These are phyloP conservation scores for Pythium biforme DNA, from an alignment of 352 stramenopile species.

Conservation along the genomic window DNA sequence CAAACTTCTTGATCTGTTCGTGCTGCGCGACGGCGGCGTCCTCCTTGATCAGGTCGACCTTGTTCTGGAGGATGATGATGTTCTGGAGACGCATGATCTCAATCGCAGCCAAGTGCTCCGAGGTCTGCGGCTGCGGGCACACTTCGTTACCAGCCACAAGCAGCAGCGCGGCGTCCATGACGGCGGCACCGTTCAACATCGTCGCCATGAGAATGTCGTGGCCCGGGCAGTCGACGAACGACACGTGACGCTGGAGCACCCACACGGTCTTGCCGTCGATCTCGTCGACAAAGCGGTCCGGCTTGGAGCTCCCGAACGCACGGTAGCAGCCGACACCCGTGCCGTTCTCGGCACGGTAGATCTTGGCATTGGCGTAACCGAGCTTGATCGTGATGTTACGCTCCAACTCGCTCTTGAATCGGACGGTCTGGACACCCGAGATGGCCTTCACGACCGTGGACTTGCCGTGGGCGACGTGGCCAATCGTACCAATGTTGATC, in stretches of 20 bases:
- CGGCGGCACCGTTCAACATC: constrained; percentile 99
- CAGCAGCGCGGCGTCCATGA: constrained; percentile 99
- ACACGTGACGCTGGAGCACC: constrained; percentile 96
- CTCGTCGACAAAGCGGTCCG: constrained; percentile 85
- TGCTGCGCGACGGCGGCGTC: constrained; percentile 97
- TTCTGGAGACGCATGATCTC: constrained; percentile 99
- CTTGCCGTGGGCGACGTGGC: constrained; percentile 99
- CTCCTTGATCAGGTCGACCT: constrained; percentile 99
- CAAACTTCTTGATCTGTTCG: constrained; percentile 95
- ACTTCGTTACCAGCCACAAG: constrained; percentile 98
- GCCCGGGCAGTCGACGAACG: constrained; percentile 99
- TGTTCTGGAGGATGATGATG: constrained; percentile 99
- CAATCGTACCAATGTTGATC: constrained; percentile 99
- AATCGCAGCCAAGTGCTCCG: constrained; percentile 99
- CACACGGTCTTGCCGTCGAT: constrained; percentile 88
- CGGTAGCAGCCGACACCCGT: constrained; percentile 86
- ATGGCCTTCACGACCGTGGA: constrained; percentile 99
- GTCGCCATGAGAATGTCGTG: constrained; percentile 99
- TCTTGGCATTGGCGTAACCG: constrained; percentile 99
- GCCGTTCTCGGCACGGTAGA: constrained; percentile 93
- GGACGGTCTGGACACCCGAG: constrained; percentile 98
- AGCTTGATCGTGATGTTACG: constrained; percentile 99
- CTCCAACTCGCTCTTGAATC: constrained; percentile 99
- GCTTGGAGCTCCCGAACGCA: constrained; percentile 86
- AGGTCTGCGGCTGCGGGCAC: constrained; percentile 99